These are phyloP conservation scores for Tricholoma sp. DNA, from an alignment of 768 basidiomycete species.

Conservation along the genomic window DNA sequence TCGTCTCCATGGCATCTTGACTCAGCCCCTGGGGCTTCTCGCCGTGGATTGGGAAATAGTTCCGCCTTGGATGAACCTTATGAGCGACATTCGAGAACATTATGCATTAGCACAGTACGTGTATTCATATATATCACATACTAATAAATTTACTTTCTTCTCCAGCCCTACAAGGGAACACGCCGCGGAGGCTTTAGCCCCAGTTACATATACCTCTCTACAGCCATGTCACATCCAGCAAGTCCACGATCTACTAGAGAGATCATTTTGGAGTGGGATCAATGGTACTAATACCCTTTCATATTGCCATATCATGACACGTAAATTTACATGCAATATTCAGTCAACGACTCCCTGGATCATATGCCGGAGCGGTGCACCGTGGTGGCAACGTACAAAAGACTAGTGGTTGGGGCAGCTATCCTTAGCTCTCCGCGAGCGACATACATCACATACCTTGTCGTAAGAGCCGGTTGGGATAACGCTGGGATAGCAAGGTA, in stretches of 20 bases:
- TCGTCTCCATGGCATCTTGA: constrained; percentile 46
- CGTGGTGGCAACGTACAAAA: constrained; percentile 67
- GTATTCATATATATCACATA: not conserved
- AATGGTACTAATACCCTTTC: constrained; percentile 44
- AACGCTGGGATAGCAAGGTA: constrained; percentile 75
- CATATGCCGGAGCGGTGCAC: constrained; percentile 69
- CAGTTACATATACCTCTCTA: constrained; percentile 62
- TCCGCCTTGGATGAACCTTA: constrained; percentile 71
- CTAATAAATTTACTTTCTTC: not conserved
- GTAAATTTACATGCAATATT: not conserved
- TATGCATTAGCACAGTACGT: constrained; percentile 56
- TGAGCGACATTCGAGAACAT: constrained; percentile 68
- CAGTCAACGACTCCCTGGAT: constrained; percentile 68
- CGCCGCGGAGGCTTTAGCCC: constrained; percentile 35
- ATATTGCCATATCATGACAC: not conserved
- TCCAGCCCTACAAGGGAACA: constrained; percentile 52
- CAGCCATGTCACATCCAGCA: constrained; percentile 57
- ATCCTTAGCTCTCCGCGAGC: constrained; percentile 75
- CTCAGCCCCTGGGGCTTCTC: constrained; percentile 35
- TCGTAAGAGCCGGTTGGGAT: constrained; percentile 77
- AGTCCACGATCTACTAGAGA: constrained; percentile 63
- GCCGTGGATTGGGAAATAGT: constrained; percentile 69
- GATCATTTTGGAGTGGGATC: constrained; percentile 75
- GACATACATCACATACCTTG: constrained; percentile 80
- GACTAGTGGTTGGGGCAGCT: constrained; percentile 66